Evolutionary conservation across 1,139 yeast genomes (phyloP), one percentile per base, ranked within the genome.

Genomic region (Suhomyces yuchorum): DNA sequence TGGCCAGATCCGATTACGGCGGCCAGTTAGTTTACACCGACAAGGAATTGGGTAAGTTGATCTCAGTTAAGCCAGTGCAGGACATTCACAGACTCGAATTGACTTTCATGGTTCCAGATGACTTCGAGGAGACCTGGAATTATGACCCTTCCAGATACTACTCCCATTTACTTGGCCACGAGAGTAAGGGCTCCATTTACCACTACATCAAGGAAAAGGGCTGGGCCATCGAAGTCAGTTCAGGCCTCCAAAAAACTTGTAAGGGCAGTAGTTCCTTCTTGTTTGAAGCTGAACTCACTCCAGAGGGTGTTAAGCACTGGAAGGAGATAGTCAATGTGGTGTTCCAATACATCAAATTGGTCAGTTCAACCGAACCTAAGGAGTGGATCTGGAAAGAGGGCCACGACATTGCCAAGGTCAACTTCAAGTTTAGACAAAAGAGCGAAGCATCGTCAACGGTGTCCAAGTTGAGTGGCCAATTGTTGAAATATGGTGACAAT

Each of bases 151-250:
- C 80, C 11, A 80, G 77, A 46, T 87, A 90, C 64, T 78, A 74
- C 56, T 81, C 93, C 22, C 97, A 92, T 64, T 73, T 93, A 49
- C 69, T 93, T 48, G 98, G 99, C 30, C 98, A 93, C 64, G 98
- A 93, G 69, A 89, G 90, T 46, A 76, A 83, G 46, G 98, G 98
- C 1, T 89, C 97, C 1, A 67, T 93, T 15, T 73, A 89, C 34
- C 78, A 84, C 47, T 78, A 75, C 55, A 77, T 92, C 54, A 92
- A 91, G 67, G 68, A 72, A 37, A 72, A 78, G 53, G 88, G 93
- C 9, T 89, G 93, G 90, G 96, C 91, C 5, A 86, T 81, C 53
- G 85, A 81, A 14, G 75, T 93, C 46, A 81, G 90, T 30, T 84
- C 93, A 28, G 97, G 97, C 8, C 78, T 82, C 37, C 78, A 81